phyloP scores from a whole-genome alignment of 768 basidiomycete species.

The Leccinellum luteum region DNA sequence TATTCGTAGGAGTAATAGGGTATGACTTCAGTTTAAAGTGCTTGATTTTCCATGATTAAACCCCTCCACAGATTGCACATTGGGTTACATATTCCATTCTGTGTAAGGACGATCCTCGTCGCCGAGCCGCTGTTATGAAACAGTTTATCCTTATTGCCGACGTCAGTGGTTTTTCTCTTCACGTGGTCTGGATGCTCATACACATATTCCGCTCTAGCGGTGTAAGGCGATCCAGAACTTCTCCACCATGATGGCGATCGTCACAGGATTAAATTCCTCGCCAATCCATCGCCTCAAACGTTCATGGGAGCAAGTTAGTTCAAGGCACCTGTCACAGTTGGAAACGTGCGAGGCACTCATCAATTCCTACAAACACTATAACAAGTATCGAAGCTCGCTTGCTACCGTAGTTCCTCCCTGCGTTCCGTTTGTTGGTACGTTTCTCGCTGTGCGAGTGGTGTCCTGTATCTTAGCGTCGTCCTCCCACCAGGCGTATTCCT shows the following conservation, averaged over 20 bases:
- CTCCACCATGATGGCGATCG: conserved; percentile 64
- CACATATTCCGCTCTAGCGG: conserved; percentile 38
- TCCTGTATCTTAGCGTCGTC: conserved; percentile 2
- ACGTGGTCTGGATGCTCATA: background rate
- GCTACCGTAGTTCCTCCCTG: conserved; percentile 60
- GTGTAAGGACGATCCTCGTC: conserved; percentile 55
- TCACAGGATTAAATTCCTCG: conserved; percentile 66
- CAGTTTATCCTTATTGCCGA: conserved; percentile 67
- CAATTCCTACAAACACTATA: conserved; percentile 67
- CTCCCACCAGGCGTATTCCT: conserved; percentile 50
- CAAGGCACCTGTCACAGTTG: conserved; percentile 47
- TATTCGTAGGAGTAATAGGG: conserved; percentile 57
- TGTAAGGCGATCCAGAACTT: conserved; percentile 65
- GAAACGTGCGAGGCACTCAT: conserved; percentile 56
- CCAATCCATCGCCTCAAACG: conserved; percentile 63
- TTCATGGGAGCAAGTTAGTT: conserved; percentile 58
- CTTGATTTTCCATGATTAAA: background rate
- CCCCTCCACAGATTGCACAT: conserved; percentile 43
- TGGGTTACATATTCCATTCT: conserved; percentile 62
- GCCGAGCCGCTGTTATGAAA: conserved; percentile 58
- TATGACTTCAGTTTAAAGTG: conserved; percentile 13
- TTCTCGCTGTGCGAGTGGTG: background rate
- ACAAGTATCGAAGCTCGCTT: conserved; percentile 54
- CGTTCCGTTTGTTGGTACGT: conserved; percentile 67
- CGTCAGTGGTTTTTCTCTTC: conserved; percentile 36